These are phyloP conservation scores for Crucibulum laeve DNA, from an alignment of 768 basidiomycete genomes.

Conservation along the genomic window DNA sequence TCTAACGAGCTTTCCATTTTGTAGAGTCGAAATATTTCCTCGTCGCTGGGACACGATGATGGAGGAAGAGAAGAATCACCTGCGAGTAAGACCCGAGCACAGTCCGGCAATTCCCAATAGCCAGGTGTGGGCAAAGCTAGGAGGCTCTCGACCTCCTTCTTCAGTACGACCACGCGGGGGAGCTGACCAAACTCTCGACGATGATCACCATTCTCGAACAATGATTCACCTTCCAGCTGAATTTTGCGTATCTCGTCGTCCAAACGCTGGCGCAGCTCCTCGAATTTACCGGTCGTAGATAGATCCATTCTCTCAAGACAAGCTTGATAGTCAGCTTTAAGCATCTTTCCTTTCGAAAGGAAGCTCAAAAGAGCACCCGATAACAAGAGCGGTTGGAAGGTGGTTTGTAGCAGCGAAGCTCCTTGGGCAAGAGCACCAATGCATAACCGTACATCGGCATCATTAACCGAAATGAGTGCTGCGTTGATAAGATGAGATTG, in stretches of 20 bases:
- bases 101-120: slow-evolving; percentile 43
- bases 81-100: slow-evolving; percentile 24
- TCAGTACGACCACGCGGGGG: slow-evolving; percentile 37
- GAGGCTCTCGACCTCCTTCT: slow-evolving; percentile 38
- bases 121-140: slow-evolving; percentile 44
- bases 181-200: slow-evolving; percentile 38
- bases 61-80: neutral
- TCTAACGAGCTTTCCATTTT: slow-evolving; percentile 11
- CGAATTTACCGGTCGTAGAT: slow-evolving; percentile 28
- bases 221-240: slow-evolving; percentile 21
- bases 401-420: slow-evolving; percentile 41
- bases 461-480: slow-evolving; percentile 28
- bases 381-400: slow-evolving; percentile 43
- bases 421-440: slow-evolving; percentile 49
- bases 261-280: slow-evolving; percentile 32
- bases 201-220: slow-evolving; percentile 15
- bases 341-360: slow-evolving; percentile 27
- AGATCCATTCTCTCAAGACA: slow-evolving; percentile 37
- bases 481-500: slow-evolving; percentile 37
- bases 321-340: slow-evolving; percentile 31
- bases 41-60: slow-evolving; percentile 32
- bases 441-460: slow-evolving; percentile 35
- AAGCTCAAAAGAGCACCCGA: slow-evolving; percentile 39
- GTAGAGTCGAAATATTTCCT: slow-evolving; percentile 30
- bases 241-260: slow-evolving; percentile 29